Evolutionary conservation across 1,284 basidiomycete species (phyloP).

Genomic region (Mycosarcoma mackinlayi): DNA sequence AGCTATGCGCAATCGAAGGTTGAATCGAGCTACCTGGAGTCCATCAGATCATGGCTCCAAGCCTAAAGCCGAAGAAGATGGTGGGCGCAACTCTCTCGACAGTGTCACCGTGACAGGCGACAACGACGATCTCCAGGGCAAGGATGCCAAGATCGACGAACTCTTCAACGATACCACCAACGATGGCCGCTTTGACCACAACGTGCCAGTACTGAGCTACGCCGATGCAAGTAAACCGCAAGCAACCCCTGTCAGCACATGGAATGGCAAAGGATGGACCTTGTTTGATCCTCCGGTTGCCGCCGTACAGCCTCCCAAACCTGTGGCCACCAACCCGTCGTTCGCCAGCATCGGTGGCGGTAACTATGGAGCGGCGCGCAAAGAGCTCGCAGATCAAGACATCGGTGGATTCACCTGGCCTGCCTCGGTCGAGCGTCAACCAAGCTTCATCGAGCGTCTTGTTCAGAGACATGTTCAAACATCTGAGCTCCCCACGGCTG

Average conservation of each 20-base stretch:
- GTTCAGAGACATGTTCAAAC: conserved; percentile 30
- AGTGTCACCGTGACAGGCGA: conserved; percentile 29
- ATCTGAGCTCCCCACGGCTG: conserved; percentile 17
- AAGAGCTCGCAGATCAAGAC: conserved; percentile 32
- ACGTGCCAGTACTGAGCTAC: conserved; percentile 22
- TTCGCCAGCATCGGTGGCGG: conserved; percentile 13
- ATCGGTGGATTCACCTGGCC: conserved; percentile 38
- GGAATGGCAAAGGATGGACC: conserved; percentile 45
- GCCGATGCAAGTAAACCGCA: conserved; percentile 1
- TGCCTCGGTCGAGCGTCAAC: conserved; percentile 27
- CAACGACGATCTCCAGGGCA: conserved; percentile 20
- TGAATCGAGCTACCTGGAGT: conserved; percentile 31
- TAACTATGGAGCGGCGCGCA: conserved; percentile 29
- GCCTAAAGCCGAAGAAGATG: not conserved
- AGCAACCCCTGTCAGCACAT: conserved; percentile 23
- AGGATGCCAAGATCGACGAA: conserved; percentile 34
- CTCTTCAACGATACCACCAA: conserved; percentile 2
- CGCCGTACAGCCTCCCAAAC: conserved; percentile 18
- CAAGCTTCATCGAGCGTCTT: conserved; percentile 47
- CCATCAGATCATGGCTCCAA: conserved; percentile 7
- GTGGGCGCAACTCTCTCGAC: conserved; percentile 19
- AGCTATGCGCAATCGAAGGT: conserved; percentile 21
- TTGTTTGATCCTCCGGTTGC: conserved; percentile 36
- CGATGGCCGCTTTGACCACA: not conserved
- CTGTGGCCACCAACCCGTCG: conserved; percentile 1